phyloP scores from a whole-genome alignment of 768 basidiomycete species.

The Lentinula guzmanii region DNA sequence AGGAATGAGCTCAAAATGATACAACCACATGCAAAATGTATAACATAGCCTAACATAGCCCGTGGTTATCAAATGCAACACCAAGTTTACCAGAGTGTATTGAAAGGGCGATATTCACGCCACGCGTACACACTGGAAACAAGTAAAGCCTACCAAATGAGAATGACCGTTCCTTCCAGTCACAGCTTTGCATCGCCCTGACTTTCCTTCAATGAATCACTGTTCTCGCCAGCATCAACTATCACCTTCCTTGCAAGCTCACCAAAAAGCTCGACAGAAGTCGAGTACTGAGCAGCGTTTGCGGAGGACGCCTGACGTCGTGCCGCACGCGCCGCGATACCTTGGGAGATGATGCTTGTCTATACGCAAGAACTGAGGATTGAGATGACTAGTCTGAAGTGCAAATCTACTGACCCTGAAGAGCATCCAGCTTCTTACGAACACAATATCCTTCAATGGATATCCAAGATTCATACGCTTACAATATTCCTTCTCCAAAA shows the following conservation, averaged over 20 bases:
- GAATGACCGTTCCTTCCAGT: too few relatives aligned
- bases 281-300: conserved; percentile 42
- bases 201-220: not conserved
- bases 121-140: too few relatives aligned
- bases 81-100: too few relatives aligned
- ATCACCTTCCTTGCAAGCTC: not conserved
- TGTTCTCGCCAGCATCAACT: not conserved
- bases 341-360: conserved; percentile 81
- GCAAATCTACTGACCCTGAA: conserved; percentile 51
- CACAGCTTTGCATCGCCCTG: conserved; percentile 20
- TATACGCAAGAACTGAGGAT: conserved; percentile 18
- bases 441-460: conserved; percentile 75
- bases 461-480: conserved; percentile 56
- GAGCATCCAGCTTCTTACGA: conserved; percentile 81
- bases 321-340: conserved; percentile 83
- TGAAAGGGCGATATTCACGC: too few relatives aligned
- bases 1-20: too few relatives aligned
- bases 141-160: too few relatives aligned
- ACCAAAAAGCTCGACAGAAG: not conserved
- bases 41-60: too few relatives aligned
- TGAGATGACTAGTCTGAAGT: conserved; percentile 1
- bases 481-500: conserved; percentile 81
- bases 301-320: conserved; percentile 88
- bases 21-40: too few relatives aligned
- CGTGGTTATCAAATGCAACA: too few relatives aligned